Base-by-base conservation (phyloP, 2,329 filamentous ascomycete genomes). In the Trichoderma polysporum region DNA sequence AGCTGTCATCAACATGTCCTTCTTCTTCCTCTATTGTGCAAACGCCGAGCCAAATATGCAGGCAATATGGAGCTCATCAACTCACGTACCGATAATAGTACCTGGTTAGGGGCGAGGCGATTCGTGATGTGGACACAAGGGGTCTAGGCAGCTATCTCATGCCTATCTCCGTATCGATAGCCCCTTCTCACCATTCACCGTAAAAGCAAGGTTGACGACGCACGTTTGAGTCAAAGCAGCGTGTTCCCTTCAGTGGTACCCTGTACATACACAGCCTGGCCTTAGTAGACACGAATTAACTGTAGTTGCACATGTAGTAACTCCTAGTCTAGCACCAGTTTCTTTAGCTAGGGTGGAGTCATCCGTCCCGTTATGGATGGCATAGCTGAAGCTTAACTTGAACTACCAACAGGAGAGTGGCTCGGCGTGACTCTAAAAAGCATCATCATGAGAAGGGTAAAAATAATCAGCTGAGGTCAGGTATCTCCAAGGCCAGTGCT, bases 321-420 rank as follows among this genome's bases (percentile, higher is more conserved):
- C 7, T 45, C 2, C n/a, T 58, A 31, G 56, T 25, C 3, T 19
- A 19, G 27, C 37, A 41, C 54, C 54, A 41, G 56, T 29, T 41
- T 58, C 56, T 58, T 15, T 45, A 58, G 56, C 37, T 58, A 13
- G 7, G 29, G 45, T 61, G 58, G 58, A 47, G 29, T n/a, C 58
- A 52, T 61, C 58, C 45, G 45, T 52, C 58, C 58, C 58, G 31
- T 61, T 50, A 13, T 29, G 17, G 58, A 50, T 27, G 58, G 45
- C 33, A 52, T 50, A 61, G 58, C 58, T 61, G 58, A 61, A 61
- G 58, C 58, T 52, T 61, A 39, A 61, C 15, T 19, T 39, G 22
- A 61, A 35, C 45, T 25, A 61, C 58, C 45, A 39, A 35, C 41
- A 49, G 22, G 29, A 13, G 22, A 41, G 57, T 39, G 13, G 41